A percentile compares a stretch with the other conserved stretches of the same genome.
phyloP scores from a whole-genome alignment of 2,329 filamentous ascomycete species.

The Pseudogymnoascus sp. region DNA sequence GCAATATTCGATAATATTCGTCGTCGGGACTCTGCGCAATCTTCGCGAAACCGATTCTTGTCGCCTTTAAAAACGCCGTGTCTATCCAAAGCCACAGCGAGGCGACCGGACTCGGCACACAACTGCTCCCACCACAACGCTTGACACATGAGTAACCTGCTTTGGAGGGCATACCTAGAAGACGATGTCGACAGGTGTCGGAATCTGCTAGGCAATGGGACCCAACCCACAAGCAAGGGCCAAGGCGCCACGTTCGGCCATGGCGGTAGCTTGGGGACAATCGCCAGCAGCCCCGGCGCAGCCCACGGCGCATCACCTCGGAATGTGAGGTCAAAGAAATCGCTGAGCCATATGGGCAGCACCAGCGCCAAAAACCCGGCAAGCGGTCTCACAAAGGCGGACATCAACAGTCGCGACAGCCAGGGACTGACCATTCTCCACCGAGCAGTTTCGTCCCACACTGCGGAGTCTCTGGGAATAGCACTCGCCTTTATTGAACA shows the following conservation, averaged over 20 bases:
- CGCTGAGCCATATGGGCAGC: slow-evolving; percentile 40
- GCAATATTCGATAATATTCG: not conserved
- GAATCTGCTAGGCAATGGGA: slow-evolving; percentile 60
- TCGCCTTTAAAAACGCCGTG: slow-evolving; percentile 90
- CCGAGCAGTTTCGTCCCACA: slow-evolving; percentile 69
- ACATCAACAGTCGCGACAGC: slow-evolving; percentile 79
- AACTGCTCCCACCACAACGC: slow-evolving; percentile 28
- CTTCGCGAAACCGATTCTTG: slow-evolving; percentile 29
- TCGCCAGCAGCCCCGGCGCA: slow-evolving; percentile 25
- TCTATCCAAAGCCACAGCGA: slow-evolving; percentile 80
- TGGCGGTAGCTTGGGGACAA: slow-evolving; percentile 33
- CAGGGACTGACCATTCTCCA: slow-evolving; percentile 76
- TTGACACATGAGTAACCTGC: slow-evolving; percentile 83
- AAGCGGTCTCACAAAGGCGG: slow-evolving; percentile 43
- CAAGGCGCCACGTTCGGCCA: slow-evolving; percentile 34
- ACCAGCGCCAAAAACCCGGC: slow-evolving; percentile 37
- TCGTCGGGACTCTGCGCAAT: slow-evolving; percentile 35
- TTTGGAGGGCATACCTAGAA: slow-evolving; percentile 96
- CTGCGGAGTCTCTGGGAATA: slow-evolving; percentile 62
- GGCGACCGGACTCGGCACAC: slow-evolving; percentile 43
- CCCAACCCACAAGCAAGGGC: slow-evolving; percentile 47
- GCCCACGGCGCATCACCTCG: slow-evolving; percentile 41
- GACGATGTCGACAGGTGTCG: slow-evolving; percentile 95
- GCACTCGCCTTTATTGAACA: slow-evolving; percentile 73
- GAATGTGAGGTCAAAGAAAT: slow-evolving; percentile 43